A percentile compares a stretch with the other conserved stretches of the same genome.
Evolutionary conservation across 2,329 filamentous ascomycete genomes (phyloP).

Genomic region (Alternaria burnsii): DNA sequence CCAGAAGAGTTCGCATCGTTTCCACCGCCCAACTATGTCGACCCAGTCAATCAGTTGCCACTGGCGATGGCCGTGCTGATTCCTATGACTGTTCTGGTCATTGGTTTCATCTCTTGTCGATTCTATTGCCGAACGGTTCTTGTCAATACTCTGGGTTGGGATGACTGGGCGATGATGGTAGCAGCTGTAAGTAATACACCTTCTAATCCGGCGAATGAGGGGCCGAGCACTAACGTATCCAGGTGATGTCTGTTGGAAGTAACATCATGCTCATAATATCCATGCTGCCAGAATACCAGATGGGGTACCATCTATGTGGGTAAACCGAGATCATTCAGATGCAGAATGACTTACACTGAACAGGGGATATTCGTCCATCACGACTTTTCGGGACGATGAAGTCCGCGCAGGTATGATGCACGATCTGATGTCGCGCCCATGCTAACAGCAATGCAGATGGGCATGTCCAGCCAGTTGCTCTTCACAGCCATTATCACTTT

Average conservation of each 20-base stretch:
- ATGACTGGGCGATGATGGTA: constrained; percentile 41
- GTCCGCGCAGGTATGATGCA: constrained; percentile 27
- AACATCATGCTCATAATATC: constrained; percentile 40
- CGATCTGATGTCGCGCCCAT: too few relatives aligned
- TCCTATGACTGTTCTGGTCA: constrained; percentile 31
- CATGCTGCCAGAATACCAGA: constrained; percentile 34
- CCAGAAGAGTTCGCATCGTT: constrained; percentile 35
- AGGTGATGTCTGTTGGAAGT: constrained; percentile 33
- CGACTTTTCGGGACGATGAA: constrained; percentile 24
- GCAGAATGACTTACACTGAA: neutral
- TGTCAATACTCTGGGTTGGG: constrained; percentile 36
- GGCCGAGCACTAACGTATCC: neutral
- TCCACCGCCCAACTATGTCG: constrained; percentile 42
- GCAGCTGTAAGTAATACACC: constrained; percentile 29
- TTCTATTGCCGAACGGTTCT: constrained; percentile 38
- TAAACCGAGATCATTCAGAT: neutral
- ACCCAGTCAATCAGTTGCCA: constrained; percentile 33
- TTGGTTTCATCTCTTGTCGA: constrained; percentile 29
- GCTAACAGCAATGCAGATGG: constrained; percentile 27
- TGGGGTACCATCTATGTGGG: constrained; percentile 43
- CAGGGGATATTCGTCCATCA: constrained; percentile 34
- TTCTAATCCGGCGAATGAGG: too few relatives aligned
- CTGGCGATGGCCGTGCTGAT: constrained; percentile 35
- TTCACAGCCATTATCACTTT: constrained; percentile 36
- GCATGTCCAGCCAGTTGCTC: constrained; percentile 33